Conservation (phyloP, 1,284 basidiomycete genomes). For the Singerocomus rubriflavus region DNA sequence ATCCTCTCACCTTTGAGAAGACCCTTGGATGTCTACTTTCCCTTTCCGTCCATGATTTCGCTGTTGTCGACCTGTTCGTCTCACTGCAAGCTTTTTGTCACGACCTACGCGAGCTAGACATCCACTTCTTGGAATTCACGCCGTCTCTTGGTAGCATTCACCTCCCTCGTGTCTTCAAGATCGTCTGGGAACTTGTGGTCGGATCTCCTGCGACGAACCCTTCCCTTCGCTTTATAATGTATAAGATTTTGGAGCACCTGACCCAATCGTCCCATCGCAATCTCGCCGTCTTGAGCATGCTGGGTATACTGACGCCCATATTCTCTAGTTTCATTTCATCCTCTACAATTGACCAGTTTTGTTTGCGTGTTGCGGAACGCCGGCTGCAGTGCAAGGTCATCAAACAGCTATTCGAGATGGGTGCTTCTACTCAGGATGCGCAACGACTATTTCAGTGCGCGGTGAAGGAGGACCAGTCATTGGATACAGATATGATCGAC, state of each 20-base stretch:
- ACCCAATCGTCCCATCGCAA: constrained; percentile 61
- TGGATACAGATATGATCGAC: constrained; percentile 66
- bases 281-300: constrained; percentile 57
- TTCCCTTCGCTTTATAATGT: constrained; percentile 47
- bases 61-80: constrained; percentile 50
- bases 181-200: constrained; percentile 50
- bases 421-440: constrained; percentile 58
- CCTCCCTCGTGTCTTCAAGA: constrained; percentile 52
- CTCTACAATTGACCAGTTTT: constrained; percentile 7
- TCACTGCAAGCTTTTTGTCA: constrained; percentile 36
- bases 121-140: constrained; percentile 34
- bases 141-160: constrained; percentile 43
- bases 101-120: constrained; percentile 41
- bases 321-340: constrained; percentile 39
- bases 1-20: constrained; percentile 47
- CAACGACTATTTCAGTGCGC: constrained; percentile 58
- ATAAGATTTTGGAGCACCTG: constrained; percentile 62
- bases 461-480: constrained; percentile 42
- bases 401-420: constrained; percentile 65
- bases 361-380: constrained; percentile 37
- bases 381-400: constrained; percentile 58
- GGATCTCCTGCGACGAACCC: constrained; percentile 27
- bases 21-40: constrained; percentile 62
- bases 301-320: constrained; percentile 52
- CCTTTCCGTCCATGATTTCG: constrained; percentile 61